Evolutionary conservation across 116 monocot species (phyloP), one percentile per base, ranked within the genome.

Genomic region (Posidonia oceanica): DNA sequence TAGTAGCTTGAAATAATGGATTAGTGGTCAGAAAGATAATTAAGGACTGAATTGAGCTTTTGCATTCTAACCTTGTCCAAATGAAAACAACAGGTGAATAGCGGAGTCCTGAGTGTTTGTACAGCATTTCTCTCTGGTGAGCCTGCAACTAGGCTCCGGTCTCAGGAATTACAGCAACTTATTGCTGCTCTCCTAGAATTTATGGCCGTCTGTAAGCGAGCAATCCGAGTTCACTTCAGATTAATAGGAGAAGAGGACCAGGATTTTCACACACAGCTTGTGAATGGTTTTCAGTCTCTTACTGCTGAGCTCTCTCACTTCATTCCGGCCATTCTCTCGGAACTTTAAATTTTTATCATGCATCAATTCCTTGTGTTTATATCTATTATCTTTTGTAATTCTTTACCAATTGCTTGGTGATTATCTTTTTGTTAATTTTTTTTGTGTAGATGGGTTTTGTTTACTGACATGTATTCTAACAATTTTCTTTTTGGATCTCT

Each of bases 301-400:
- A 99, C 98, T 15, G 98, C 98, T 16, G 98, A 99, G 90, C 84
- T 99, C 56, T 99, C 98, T 13, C 98, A 99, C 68, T 99, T 93
- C 67, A 99, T 99, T 68, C 98, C 98, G 37, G 98, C 98, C 37
- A 99, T 99, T 75, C 90, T 99, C 38, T 99, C 98, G 0, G 98
- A 99, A 81, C 84, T 99, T 13, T 99, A 74, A 86, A 2, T 10
- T 11, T 58, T 17, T 21, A 58, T n/a, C 29, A 29, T 29, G 29
- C 16, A 65, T 65, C 23, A 53, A 14, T 36, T 54, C 7, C 29
- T 36, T 54, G 68, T 68, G 54, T 68, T 68, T 13, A 68, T 53
- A 68, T 67, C 41, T 48, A 58, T 18, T 58, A 14, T 21, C 20
- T 16, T 68, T 20, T 68, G 68, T 68, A 36, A 52, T 52, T 54